phyloP scores from a whole-genome alignment of 2,329 filamentous ascomycete genomes.

The Talaromyces sp. region DNA sequence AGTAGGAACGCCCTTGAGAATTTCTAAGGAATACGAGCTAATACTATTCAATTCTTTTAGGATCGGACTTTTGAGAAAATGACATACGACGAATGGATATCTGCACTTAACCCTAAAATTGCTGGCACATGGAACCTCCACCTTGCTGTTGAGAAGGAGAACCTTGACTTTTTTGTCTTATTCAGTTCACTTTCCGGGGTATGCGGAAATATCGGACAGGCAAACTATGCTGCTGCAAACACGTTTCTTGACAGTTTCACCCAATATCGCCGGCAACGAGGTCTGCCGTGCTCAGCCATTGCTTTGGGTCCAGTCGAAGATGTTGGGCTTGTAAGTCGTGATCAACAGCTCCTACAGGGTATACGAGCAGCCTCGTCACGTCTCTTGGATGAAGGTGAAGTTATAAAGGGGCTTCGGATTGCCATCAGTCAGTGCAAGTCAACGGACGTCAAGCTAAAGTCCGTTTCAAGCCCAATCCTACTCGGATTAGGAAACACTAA shows the following conservation, averaged over 20 bases:
- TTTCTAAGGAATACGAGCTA: too few relatives aligned
- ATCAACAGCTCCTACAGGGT: too few relatives aligned
- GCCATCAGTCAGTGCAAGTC: too few relatives aligned
- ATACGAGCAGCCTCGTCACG: too few relatives aligned
- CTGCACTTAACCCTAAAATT: conserved; percentile 37
- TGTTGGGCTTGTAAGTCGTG: not conserved
- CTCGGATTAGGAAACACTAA: too few relatives aligned
- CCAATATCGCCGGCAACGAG: conserved; percentile 25
- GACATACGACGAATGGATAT: conserved; percentile 33
- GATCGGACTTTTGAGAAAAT: conserved; percentile 29
- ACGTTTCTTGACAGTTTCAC: conserved; percentile 39
- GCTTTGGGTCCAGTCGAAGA: conserved; percentile 19
- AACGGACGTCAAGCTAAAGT: too few relatives aligned
- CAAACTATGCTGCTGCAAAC: conserved; percentile 43
- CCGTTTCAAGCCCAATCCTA: too few relatives aligned
- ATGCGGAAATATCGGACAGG: conserved; percentile 33
- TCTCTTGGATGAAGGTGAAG: too few relatives aligned
- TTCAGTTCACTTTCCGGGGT: conserved; percentile 40
- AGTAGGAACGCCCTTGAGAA: not conserved
- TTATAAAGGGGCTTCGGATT: too few relatives aligned
- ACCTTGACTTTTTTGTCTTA: conserved; percentile 50
- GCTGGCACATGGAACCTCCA: conserved; percentile 33
- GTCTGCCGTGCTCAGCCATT: conserved; percentile 20
- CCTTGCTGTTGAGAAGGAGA: conserved; percentile 8
- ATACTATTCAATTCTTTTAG: too few relatives aligned